Conservation (phyloP, 2,329 filamentous ascomycete species). For the Phoma sp. region DNA sequence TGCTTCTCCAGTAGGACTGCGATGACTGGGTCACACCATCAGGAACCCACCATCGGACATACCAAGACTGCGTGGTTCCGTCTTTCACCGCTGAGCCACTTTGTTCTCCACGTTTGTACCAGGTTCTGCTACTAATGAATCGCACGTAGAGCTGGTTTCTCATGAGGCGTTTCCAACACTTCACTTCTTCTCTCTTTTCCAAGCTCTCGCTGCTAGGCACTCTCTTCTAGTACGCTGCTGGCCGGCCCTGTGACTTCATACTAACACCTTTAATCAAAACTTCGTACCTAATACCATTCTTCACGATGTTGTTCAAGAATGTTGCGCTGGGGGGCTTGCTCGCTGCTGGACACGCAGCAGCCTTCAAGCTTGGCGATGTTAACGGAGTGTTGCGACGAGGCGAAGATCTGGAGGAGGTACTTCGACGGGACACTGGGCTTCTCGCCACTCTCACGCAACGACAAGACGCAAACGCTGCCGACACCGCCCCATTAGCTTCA, state of each 20-base stretch:
- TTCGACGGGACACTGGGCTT: slow-evolving; percentile 43
- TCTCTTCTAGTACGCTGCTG: slow-evolving; percentile 45
- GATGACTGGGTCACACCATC: slow-evolving; percentile 41
- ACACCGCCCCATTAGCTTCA: slow-evolving; percentile 38
- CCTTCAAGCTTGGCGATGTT: slow-evolving; percentile 33
- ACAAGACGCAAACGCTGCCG: slow-evolving; percentile 40
- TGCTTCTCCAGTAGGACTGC: slow-evolving; percentile 37
- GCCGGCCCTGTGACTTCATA: slow-evolving; percentile 38
- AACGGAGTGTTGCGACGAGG: slow-evolving; percentile 37
- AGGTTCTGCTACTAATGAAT: slow-evolving; percentile 35
- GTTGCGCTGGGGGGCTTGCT: slow-evolving; percentile 41
- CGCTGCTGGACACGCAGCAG: slow-evolving; percentile 41
- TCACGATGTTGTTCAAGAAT: slow-evolving; percentile 42
- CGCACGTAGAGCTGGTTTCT: slow-evolving; percentile 40
- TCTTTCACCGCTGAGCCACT: slow-evolving; percentile 23
- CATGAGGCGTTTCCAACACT: slow-evolving; percentile 32
- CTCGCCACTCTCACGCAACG: slow-evolving; percentile 46
- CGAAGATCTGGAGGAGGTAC: slow-evolving; percentile 40
- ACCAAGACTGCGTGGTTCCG: slow-evolving; percentile 27
- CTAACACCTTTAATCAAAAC: slow-evolving; percentile 45
- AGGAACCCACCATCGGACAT: slow-evolving; percentile 23
- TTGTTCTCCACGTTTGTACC: slow-evolving; percentile 33
- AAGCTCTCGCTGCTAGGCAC: slow-evolving; percentile 34
- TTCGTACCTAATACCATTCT: slow-evolving; percentile 37
- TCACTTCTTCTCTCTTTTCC: slow-evolving; percentile 35